phyloP scores from a whole-genome alignment of 345 rosid genomes.

The Boechera divaricarpa region DNA sequence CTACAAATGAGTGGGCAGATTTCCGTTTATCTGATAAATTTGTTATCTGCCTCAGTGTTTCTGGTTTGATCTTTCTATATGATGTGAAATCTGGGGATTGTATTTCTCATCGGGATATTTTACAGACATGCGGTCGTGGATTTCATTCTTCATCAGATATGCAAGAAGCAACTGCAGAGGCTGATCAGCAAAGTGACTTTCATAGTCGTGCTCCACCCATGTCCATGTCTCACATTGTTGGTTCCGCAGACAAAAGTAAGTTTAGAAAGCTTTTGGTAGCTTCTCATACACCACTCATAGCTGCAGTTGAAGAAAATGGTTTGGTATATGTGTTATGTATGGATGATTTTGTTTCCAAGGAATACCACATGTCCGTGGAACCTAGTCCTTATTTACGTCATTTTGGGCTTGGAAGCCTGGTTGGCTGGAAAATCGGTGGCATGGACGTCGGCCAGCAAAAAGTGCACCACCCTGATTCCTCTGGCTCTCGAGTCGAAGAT shows the following conservation, averaged over 20 bases:
- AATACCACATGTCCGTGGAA: constrained; percentile 45
- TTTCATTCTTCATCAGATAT: constrained; percentile 46
- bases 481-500: constrained; percentile 36
- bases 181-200: constrained; percentile 43
- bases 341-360: constrained; percentile 57
- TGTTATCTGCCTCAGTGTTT: constrained; percentile 82
- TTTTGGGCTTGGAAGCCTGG: constrained; percentile 66
- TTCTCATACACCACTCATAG: constrained; percentile 71
- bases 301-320: constrained; percentile 82
- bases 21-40: constrained; percentile 77
- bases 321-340: constrained; percentile 62
- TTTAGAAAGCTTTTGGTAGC: constrained; percentile 79
- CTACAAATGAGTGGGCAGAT: constrained; percentile 71
- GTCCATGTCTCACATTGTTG: constrained; percentile 41
- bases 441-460: constrained; percentile 65
- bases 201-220: constrained; percentile 45
- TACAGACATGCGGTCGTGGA: constrained; percentile 58
- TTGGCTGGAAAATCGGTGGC: constrained; percentile 80
- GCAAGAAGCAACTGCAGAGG: constrained; percentile 40
- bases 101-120: constrained; percentile 65
- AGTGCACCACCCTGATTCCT: constrained; percentile 38
- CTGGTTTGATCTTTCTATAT: constrained; percentile 70
- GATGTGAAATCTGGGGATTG: constrained; percentile 68
- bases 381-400: constrained; percentile 58
- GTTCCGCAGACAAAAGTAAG: constrained; percentile 50